Evolutionary conservation across 2,329 filamentous ascomycete species (phyloP).

Genomic region (Clarireedia sp.): DNA sequence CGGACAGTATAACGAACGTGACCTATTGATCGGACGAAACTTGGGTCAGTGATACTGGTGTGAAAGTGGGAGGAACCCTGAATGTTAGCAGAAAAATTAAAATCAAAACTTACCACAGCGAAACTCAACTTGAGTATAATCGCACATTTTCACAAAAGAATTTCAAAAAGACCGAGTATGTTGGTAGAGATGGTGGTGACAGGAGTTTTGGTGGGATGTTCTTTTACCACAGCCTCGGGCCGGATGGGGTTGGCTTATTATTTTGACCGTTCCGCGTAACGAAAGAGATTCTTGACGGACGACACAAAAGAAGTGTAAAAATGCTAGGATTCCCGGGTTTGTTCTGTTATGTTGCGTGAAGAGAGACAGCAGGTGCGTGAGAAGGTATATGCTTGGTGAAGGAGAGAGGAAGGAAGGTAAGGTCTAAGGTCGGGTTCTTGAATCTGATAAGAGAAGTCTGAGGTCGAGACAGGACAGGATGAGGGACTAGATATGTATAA

Average conservation of each 20-base stretch:
- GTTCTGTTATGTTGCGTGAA: no score
- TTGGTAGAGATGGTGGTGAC: background rate
- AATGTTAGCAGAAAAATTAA: background rate
- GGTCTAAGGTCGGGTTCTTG: background rate
- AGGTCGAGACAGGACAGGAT: constrained; percentile 12
- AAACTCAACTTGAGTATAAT: constrained; percentile 52
- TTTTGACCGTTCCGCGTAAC: background rate
- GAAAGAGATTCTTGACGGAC: background rate
- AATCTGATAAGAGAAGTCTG: background rate
- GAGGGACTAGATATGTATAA: constrained; percentile 22
- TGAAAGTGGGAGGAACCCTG: background rate
- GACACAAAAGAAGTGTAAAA: background rate
- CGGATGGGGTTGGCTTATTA: background rate
- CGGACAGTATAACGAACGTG: constrained; percentile 48
- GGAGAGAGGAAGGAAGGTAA: background rate
- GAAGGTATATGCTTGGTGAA: background rate
- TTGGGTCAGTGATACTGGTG: background rate
- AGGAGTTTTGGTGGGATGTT: background rate
- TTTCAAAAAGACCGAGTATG: background rate
- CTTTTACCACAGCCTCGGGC: constrained; percentile 2
- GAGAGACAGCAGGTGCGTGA: background rate
- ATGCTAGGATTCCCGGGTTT: no score
- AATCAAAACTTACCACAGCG: constrained; percentile 31
- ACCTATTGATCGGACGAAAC: constrained; percentile 18
- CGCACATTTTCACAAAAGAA: constrained; percentile 40